Evolutionary conservation across 176 grass and related monocot genomes (phyloP).

Genomic region (Juncus inflexus): DNA sequence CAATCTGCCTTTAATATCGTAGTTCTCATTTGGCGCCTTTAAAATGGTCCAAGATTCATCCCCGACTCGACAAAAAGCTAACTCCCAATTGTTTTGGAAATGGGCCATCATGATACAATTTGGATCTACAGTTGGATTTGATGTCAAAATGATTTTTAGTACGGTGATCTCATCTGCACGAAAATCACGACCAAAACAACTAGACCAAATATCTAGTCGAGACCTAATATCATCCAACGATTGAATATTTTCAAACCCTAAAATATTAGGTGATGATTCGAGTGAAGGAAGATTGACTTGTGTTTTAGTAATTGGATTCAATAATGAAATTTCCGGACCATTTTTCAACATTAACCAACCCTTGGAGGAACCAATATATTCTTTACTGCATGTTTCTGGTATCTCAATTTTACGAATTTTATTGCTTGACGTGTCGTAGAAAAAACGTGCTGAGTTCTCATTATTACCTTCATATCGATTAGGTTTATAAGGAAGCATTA

Average conservation of each 20-base stretch:
- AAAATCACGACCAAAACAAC: not conserved
- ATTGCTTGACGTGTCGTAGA: conserved; percentile 14
- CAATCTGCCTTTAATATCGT: not conserved
- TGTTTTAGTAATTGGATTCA: conserved; percentile 15
- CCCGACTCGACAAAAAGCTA: conserved; percentile 27
- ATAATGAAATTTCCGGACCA: conserved; percentile 11
- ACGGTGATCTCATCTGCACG: not conserved
- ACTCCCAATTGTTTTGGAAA: conserved; percentile 15
- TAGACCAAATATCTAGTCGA: conserved; percentile 4
- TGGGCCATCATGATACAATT: conserved; percentile 21
- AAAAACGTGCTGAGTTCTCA: not conserved
- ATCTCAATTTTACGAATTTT: conserved; percentile 1
- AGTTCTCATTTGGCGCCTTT: conserved; percentile 1
- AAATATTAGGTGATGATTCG: not conserved
- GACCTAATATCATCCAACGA: not conserved
- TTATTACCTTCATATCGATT: conserved; percentile 5
- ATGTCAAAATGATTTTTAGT: conserved; percentile 21
- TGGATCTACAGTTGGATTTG: conserved; percentile 1
- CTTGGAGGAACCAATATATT: conserved; percentile 5
- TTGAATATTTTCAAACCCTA: not conserved
- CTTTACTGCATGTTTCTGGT: conserved; percentile 9
- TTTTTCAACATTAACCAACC: conserved; percentile 10
- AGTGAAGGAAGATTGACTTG: conserved; percentile 14
- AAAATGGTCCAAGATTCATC: conserved; percentile 27
- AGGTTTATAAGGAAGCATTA: conserved; percentile 22